These are phyloP conservation scores for Penicillium palitans DNA, from an alignment of 2,329 filamentous ascomycete genomes.

Conservation along the genomic window DNA sequence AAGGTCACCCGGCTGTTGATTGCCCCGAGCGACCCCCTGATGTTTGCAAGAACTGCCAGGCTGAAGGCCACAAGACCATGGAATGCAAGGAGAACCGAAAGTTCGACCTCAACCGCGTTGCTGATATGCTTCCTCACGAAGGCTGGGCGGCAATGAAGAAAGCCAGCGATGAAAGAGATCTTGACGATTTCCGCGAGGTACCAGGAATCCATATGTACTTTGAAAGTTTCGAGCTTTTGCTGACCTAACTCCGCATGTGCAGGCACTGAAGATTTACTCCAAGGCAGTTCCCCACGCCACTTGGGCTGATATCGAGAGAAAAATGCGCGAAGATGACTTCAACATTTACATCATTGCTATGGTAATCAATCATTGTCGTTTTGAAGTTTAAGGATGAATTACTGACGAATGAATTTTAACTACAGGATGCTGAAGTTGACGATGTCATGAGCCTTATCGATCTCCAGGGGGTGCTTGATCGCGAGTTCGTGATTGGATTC, in stretches of 20 bases:
- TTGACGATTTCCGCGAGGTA: constrained; percentile 54
- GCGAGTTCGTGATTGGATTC: constrained; percentile 53
- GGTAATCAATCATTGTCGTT: constrained; percentile 30
- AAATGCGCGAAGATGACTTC: constrained; percentile 50
- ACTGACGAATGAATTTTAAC: constrained; percentile 6
- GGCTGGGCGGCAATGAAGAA: constrained; percentile 54
- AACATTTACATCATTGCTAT: constrained; percentile 55
- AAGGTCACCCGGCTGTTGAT: constrained; percentile 47
- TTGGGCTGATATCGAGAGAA: constrained; percentile 52
- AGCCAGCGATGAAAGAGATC: constrained; percentile 51
- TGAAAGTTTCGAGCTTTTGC: not conserved
- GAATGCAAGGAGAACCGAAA: constrained; percentile 49
- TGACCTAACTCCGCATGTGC: constrained; percentile 8
- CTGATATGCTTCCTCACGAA: constrained; percentile 50
- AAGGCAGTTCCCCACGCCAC: constrained; percentile 49
- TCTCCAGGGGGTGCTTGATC: constrained; percentile 53
- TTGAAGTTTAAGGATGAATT: not conserved
- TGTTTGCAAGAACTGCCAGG: constrained; percentile 50
- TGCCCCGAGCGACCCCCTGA: constrained; percentile 48
- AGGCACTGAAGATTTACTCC: constrained; percentile 53
- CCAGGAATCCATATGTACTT: not conserved
- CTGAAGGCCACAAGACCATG: constrained; percentile 46
- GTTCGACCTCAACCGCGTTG: constrained; percentile 46
- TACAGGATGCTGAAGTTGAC: constrained; percentile 44
- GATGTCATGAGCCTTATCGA: constrained; percentile 53